Percentiles rank a stretch among this genome's conserved stretches.
Conservation (phyloP, 2,329 filamentous ascomycete genomes). For the Fusarium praegraminearum region DNA sequence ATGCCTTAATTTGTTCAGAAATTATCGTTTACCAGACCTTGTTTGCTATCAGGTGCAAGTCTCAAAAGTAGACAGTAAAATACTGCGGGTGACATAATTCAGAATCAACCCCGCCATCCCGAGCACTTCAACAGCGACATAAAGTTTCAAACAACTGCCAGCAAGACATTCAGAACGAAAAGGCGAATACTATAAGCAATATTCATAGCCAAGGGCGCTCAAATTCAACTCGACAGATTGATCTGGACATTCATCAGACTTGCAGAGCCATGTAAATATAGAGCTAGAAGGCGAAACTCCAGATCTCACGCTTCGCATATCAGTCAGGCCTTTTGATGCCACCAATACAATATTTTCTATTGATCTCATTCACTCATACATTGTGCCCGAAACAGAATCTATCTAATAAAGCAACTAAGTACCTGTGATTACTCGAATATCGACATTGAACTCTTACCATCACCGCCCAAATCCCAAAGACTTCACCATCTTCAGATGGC, state of each 20-base stretch:
- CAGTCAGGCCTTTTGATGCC: background rate
- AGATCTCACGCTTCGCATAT: background rate
- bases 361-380: background rate
- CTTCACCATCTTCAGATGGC: slow-evolving; percentile 1
- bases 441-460: background rate
- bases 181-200: background rate
- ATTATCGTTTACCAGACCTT: background rate
- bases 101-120: background rate
- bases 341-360: background rate
- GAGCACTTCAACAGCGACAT: background rate
- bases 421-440: background rate
- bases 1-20: background rate
- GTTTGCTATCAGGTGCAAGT: no score
- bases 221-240: background rate
- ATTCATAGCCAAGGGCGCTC: background rate
- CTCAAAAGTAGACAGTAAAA: background rate
- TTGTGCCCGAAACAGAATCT: background rate
- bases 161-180: background rate
- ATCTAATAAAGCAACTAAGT: background rate
- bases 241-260: background rate
- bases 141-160: background rate
- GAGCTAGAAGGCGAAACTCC: background rate
- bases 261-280: background rate
- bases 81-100: slow-evolving; percentile 1
- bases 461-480: background rate